Conservation (phyloP, 2,329 filamentous ascomycete genomes). For the Aspergillus intermedius region DNA sequence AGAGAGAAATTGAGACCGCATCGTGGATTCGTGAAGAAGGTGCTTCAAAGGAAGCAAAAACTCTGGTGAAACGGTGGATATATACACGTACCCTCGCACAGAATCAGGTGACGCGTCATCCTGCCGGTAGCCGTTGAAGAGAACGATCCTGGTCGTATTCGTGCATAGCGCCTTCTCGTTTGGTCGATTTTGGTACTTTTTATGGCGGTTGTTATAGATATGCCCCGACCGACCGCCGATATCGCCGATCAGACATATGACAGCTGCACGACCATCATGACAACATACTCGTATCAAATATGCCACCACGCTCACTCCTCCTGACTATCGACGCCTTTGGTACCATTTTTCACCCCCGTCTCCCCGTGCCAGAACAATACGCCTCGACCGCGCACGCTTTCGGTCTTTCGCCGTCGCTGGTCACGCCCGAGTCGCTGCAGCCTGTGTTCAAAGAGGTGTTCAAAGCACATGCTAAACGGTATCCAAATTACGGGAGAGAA, state of each 20-base stretch:
- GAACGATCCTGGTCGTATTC: too few relatives aligned
- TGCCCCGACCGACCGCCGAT: neutral
- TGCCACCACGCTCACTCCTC: slow-evolving; percentile 25
- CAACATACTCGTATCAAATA: neutral
- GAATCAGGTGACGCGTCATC: too few relatives aligned
- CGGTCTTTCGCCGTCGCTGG: slow-evolving; percentile 22
- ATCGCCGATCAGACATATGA: neutral
- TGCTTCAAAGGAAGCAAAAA: too few relatives aligned
- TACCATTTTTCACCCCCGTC: slow-evolving; percentile 39
- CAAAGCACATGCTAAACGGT: slow-evolving; percentile 23
- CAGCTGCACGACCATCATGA: neutral
- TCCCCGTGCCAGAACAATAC: slow-evolving; percentile 36
- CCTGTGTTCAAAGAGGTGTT: slow-evolving; percentile 32
- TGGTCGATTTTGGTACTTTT: too few relatives aligned
- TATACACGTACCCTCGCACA: too few relatives aligned
- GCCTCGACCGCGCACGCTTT: slow-evolving; percentile 31
- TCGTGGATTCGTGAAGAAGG: too few relatives aligned
- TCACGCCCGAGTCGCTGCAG: slow-evolving; percentile 23
- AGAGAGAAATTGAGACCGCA: neutral
- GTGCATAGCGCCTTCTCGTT: too few relatives aligned
- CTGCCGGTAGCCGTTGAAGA: too few relatives aligned
- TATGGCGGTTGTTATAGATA: too few relatives aligned
- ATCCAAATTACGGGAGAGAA: slow-evolving; percentile 41
- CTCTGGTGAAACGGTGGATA: too few relatives aligned
- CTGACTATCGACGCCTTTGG: slow-evolving; percentile 42